Evolutionary conservation across 345 rosid genomes (phyloP).

Genomic region (Kandelia obovata): DNA sequence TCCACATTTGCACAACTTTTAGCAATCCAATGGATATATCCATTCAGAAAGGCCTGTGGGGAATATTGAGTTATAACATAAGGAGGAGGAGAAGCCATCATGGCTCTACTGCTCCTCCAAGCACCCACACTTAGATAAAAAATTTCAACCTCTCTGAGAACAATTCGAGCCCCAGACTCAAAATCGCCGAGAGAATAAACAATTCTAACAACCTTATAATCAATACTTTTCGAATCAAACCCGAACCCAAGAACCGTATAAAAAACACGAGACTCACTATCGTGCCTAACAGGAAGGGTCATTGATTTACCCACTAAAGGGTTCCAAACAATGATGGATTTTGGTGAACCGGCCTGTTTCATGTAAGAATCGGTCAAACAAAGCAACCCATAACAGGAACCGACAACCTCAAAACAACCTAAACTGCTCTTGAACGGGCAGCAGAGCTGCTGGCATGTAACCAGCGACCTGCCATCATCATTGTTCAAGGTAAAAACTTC

Average conservation of each 20-base stretch:
- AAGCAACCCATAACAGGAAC: slow-evolving; percentile 17
- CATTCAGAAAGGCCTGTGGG: slow-evolving; percentile 11
- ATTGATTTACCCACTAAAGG: slow-evolving; percentile 11
- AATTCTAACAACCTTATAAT: slow-evolving; percentile 17
- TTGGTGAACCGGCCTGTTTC: neutral
- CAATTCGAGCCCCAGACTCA: neutral
- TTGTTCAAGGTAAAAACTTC: slow-evolving; percentile 7
- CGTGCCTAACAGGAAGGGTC: neutral
- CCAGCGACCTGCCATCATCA: neutral
- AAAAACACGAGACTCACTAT: neutral
- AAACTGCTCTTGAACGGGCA: slow-evolving; percentile 6
- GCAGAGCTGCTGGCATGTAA: neutral
- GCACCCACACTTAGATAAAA: slow-evolving; percentile 7
- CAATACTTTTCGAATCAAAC: slow-evolving; percentile 5
- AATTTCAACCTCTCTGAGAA: slow-evolving; percentile 8
- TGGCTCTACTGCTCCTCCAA: slow-evolving; percentile 8
- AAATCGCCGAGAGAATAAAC: neutral
- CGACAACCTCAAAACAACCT: slow-evolving; percentile 15
- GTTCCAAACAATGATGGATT: slow-evolving; percentile 13
- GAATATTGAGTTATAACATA: neutral
- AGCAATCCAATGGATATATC: slow-evolving; percentile 14
- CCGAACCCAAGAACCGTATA: slow-evolving; percentile 16
- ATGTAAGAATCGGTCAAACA: slow-evolving; percentile 13
- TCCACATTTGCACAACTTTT: neutral
- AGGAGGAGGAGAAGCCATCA: neutral